Evolutionary conservation across 2,329 filamentous ascomycete genomes (phyloP), one percentile per base, ranked within the genome.

Genomic region (Cladosporium sp.): DNA sequence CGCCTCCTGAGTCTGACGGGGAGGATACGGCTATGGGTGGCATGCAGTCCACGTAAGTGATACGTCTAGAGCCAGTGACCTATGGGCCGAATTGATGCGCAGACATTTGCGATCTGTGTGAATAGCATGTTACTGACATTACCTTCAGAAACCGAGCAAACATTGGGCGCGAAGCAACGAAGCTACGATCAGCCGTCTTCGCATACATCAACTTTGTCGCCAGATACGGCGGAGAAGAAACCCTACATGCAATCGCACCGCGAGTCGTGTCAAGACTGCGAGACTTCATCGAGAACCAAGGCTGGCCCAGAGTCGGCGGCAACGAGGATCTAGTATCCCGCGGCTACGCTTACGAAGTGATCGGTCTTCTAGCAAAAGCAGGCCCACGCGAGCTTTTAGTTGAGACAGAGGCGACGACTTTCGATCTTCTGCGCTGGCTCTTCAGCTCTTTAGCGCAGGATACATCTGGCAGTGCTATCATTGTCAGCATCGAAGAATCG

Each of bases 161-260:
- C 9, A 79, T 78, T 32, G 83, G 84, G 0, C 75, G 92, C 7
- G 90, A 95, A 68, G 83, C 83, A 2, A 80, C 82, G 1, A 95
- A 93, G 66, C 78, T 96, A 9, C 82, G 90, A 59, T 85, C 83
- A 43, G 88, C 91, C 1, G 78, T 95, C 3, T 93, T 97, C 62
- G 82, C 85, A 37, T 95, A 92, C 61, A 81, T 95, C 52, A 87
- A 89, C 48, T 97, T 91, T 82, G 83, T 93, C 9, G 87, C 91
- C 9, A 82, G 86, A 32, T 83, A 89, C 61, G 87, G 85, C 7
- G 78, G 83, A 0, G 62, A 72, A 31, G 71, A 78, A 1, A 77
- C 82, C 46, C 81, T 93, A 11, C 74, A 76, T 50, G 70, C 76
- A 8, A 83, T 95, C 59, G 87, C 86, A 0, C 76, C 80, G 2